Evolutionary conservation across 495 filamentous ascomycete genomes (phyloP).

Genomic region (Cryomyces antarcticus): DNA sequence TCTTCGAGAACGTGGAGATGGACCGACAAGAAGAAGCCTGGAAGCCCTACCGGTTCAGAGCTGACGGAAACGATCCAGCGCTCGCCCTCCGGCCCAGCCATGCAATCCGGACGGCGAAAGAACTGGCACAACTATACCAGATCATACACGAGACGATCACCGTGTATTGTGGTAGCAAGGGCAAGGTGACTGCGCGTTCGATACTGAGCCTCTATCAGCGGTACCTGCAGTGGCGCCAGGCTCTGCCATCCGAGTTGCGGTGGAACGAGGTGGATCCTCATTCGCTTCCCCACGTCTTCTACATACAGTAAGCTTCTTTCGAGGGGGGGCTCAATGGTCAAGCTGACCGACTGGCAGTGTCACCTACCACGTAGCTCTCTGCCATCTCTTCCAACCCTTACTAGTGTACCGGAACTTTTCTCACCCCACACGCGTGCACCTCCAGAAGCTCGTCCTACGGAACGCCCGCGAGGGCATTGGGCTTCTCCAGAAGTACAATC

Average conservation of each 20-base stretch:
- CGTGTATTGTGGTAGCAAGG: conserved; percentile 15
- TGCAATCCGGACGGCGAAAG: conserved; percentile 4
- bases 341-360: conserved; percentile 2
- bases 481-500: conserved; percentile 6
- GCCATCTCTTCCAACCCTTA: conserved; percentile 6
- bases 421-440: not conserved
- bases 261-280: conserved; percentile 12
- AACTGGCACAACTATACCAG: conserved; percentile 15
- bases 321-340: not conserved
- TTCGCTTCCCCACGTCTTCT: conserved; percentile 19
- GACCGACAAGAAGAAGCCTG: not conserved
- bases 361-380: conserved; percentile 5
- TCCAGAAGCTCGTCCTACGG: not conserved
- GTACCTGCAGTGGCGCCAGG: conserved; percentile 15
- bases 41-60: conserved; percentile 1
- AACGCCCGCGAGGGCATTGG: not conserved
- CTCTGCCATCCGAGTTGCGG: conserved; percentile 12
- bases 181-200: conserved; percentile 9
- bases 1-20: conserved; percentile 4
- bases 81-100: not conserved
- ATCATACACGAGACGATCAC: conserved; percentile 17
- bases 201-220: conserved; percentile 13
- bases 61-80: not conserved
- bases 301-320: conserved; percentile 13
- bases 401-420: not conserved